Percentiles rank a stretch among this genome's conserved stretches.
phyloP scores from a whole-genome alignment of 2,329 filamentous ascomycete species.

The Aspergillus sp. region DNA sequence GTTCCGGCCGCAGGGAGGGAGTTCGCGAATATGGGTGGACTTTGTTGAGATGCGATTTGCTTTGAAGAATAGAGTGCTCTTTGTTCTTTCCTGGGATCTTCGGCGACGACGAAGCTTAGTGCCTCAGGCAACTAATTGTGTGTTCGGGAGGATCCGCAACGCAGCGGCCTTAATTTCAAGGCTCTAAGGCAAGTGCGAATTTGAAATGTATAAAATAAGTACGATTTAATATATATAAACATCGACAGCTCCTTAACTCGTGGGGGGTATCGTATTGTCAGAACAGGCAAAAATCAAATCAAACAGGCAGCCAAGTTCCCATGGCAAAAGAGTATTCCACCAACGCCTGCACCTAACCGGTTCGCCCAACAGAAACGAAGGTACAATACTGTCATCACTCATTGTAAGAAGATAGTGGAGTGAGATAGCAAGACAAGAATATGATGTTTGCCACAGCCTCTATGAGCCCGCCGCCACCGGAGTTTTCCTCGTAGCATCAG shows the following conservation, averaged over 20 bases:
- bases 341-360: constrained; percentile 11
- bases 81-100: constrained; percentile 4
- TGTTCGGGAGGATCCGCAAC: not conserved
- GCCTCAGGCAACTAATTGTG: constrained; percentile 25
- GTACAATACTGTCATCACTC: constrained; percentile 1
- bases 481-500: constrained; percentile 26
- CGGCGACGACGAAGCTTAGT: constrained; percentile 1
- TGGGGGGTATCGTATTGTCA: constrained; percentile 13
- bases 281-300: not conserved
- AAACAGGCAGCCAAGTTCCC: not conserved
- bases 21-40: not conserved
- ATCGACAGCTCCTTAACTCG: not conserved
- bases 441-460: not conserved
- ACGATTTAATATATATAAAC: constrained; percentile 4
- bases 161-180: not conserved
- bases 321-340: not conserved
- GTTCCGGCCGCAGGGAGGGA: not conserved
- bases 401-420: not conserved
- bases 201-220: not conserved
- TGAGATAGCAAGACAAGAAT: not conserved
- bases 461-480: constrained; percentile 18
- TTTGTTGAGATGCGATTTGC: constrained; percentile 4
- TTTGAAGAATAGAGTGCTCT: constrained; percentile 1
- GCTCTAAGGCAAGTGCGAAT: not conserved
- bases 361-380: not conserved